Conservation (phyloP, 192 early-diverging fungal species). For the Funneliformis mosseae region DNA sequence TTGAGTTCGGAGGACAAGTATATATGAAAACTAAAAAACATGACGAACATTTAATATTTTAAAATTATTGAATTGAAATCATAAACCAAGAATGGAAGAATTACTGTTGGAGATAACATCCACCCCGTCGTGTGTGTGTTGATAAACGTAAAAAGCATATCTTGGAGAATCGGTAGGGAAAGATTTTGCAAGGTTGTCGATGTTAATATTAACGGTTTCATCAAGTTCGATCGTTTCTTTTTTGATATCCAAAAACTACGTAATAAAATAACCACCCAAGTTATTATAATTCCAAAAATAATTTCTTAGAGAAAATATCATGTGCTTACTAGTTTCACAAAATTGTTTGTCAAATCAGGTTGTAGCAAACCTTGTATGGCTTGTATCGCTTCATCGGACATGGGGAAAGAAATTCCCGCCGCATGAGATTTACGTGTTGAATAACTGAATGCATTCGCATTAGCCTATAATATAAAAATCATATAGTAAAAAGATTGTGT, state of each 20-base stretch:
- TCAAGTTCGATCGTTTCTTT: constrained; percentile 60
- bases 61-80: not conserved
- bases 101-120: constrained; percentile 49
- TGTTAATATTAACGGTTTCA: constrained; percentile 44
- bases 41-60: not conserved
- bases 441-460: constrained; percentile 54
- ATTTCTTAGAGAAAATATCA: constrained; percentile 14
- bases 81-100: constrained; percentile 32
- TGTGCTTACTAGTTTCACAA: constrained; percentile 56
- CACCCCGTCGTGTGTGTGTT: constrained; percentile 51
- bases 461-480: constrained; percentile 43
- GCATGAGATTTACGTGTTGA: constrained; percentile 67
- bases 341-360: constrained; percentile 54
- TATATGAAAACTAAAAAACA: constrained; percentile 77
- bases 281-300: not conserved
- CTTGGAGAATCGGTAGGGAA: constrained; percentile 68
- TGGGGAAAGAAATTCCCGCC: constrained; percentile 62
- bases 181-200: constrained; percentile 49
- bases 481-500: not conserved
- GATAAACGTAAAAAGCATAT: constrained; percentile 67
- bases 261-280: not conserved
- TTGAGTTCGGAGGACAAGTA: constrained; percentile 79
- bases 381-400: constrained; percentile 59
- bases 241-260: constrained; percentile 49
- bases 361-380: constrained; percentile 60